Evolutionary conservation across 495 filamentous ascomycete genomes (phyloP), one percentile per base, ranked within the genome.

Genomic region (Aspergillus egyptiacus): DNA sequence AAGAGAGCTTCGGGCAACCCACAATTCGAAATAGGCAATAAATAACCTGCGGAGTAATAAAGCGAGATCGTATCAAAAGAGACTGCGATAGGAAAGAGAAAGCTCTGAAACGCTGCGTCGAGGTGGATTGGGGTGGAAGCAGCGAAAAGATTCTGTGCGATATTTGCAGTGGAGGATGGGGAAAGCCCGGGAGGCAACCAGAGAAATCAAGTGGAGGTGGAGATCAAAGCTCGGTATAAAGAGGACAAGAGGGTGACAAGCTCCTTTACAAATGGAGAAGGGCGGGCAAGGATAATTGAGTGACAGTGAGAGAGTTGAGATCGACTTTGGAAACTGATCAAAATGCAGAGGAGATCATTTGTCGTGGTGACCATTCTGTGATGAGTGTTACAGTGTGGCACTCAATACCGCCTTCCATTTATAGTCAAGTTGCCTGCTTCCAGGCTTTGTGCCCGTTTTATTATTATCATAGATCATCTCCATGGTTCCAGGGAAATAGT

Each of bases 11-110:
- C 41, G 28, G 28, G 19, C 11, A 39, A 65, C 67, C 64, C 56
- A 71, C 64, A 66, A 67, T 66, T 52, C 59, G 50, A 64, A 58
- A 36, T 39, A 62, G 54, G 47, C 27, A 55, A 49, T 51, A 62
- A 60, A 55, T 51, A 52, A 53, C 31, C 35, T 39, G 28, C 33
- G 15, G 30, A 32, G 48, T n/a, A 47, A 44, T 59, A 48, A 55
- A 62, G 62, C 59, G 53, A 57, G 44, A 44, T 50, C 34, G 36
- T 28, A 44, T 8, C 20, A 17, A 23, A 38, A 20, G 17, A 37
- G 30, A 19, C 23, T 7, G 14, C 36, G 33, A 30, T 48, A 45
- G 38, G 50, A 41, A 57, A 53, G 50, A 49, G 39, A 45, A 56
- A 58, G 50, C 40, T 46, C 43, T 32, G 23, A 34, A 52, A 50